Evolutionary conservation across 768 basidiomycete genomes (phyloP).

Genomic region (Leccinum sublutescens): DNA sequence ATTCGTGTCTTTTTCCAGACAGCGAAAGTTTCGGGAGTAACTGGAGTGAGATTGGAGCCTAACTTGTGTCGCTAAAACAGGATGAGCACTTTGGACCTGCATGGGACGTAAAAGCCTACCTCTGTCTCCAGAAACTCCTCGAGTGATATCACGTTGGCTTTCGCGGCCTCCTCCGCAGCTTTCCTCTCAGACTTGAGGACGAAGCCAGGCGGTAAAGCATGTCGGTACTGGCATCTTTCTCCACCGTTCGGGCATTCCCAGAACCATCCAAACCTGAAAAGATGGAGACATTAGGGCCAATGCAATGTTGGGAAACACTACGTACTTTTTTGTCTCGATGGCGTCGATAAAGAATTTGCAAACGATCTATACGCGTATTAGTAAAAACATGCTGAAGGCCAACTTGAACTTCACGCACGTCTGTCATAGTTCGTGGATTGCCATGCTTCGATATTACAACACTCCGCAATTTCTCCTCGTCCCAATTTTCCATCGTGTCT

Average conservation of each 20-base stretch:
- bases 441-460: slow-evolving; percentile 88
- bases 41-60: slow-evolving; percentile 85
- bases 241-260: slow-evolving; percentile 89
- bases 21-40: slow-evolving; percentile 88
- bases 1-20: slow-evolving; percentile 93
- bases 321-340: slow-evolving; percentile 83
- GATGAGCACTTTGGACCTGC: not conserved
- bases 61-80: slow-evolving; percentile 84
- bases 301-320: not conserved
- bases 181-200: slow-evolving; percentile 93
- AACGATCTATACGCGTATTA: slow-evolving; percentile 65
- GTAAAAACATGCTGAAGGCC: not conserved
- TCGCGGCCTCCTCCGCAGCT: slow-evolving; percentile 86
- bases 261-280: slow-evolving; percentile 82
- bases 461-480: slow-evolving; percentile 87
- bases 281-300: not conserved
- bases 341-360: slow-evolving; percentile 98
- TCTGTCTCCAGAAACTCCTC: slow-evolving; percentile 99
- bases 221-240: slow-evolving; percentile 87
- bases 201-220: slow-evolving; percentile 95
- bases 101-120: slow-evolving; percentile 45
- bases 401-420: slow-evolving; percentile 47
- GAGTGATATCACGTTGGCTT: slow-evolving; percentile 82
- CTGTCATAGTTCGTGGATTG: slow-evolving; percentile 89
- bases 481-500: slow-evolving; percentile 99